Base-by-base conservation (phyloP, 1,139 yeast species). In the Candida sanyaensis region DNA sequence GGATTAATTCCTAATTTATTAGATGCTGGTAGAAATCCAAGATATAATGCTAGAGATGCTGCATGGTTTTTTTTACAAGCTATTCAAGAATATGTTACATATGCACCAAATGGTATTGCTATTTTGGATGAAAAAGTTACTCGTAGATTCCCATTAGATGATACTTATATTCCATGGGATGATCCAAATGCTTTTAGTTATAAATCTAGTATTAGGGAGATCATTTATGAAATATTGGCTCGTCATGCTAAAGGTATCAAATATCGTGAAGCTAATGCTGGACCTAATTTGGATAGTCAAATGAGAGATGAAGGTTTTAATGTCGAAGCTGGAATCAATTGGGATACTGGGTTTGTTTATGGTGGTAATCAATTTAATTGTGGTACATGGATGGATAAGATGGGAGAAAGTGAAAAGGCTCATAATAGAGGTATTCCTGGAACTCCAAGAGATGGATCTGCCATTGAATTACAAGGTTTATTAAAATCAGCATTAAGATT, bases 321-420 rank as follows among this genome's bases (percentile, higher is more conserved):
- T 63, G 95, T 92, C 38, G 79, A 82, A 54, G 81, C 90, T 1
- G 63, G 70, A 49, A 91, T 92, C 50, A 97, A 93, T 64, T 93
- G 98, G 98, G 61, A 72, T 0, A 91, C 88, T 26, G 99, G 99
- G 0, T 71, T 93, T 41, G 74, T 92, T 5, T 88, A 84, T 65
- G 99, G 99, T 42, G 99, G 99, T 1, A 88, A 89, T 46, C 96
- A 88, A 64, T 81, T 71, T 65, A 93, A 93, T 62, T 93, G 99
- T 71, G 99, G 99, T 23, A 93, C 99, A 0, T 93, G 99, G 99
- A 93, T 92, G 97, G 99, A 93, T 68, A 93, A 93, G 71, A 93
- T 93, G 98, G 99, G 99, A 21, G 99, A 93, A 69, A 88, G 96
- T 61, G 82, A 69, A 44, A 73, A 68, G 50, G 97, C 99, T 0